Evolutionary conservation across 1,139 yeast species (phyloP), one percentile per base, ranked within the genome.

Genomic region (Sugiyamaella novakii): DNA sequence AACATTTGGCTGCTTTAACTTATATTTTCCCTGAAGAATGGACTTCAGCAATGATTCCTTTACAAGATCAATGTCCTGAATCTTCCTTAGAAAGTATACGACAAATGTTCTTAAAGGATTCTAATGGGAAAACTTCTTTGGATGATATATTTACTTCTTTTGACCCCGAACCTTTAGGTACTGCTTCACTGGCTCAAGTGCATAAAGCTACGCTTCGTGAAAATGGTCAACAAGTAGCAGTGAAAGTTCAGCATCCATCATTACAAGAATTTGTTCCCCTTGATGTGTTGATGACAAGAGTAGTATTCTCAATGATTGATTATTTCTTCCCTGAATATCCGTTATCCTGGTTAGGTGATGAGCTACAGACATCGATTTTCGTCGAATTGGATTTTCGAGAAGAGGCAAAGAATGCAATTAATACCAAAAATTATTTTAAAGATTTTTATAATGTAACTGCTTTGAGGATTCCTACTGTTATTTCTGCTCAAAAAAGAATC

Each of bases 161-260:
- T 64, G 79, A 84, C 55, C 77, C 79, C 0, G 70, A 67, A 12
- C 98, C 99, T 0, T 80, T 92, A 37, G 99, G 98, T 1, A 95
- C 89, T 11, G 98, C 98, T 0, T 87, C 96, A 1, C 74, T 92
- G 57, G 98, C 98, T 0, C 99, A 92, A 63, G 99, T 92, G 7
- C 98, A 92, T 67, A 72, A 75, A 37, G 99, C 95, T 0, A 77
- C 68, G 1, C 67, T 91, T 50, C 77, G 72, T 51, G 70, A 67
- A 2, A 77, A 74, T 3, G 89, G 88, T 1, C 78, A 83, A 58
- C 79, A 76, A 59, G 98, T 91, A 1, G 98, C 98, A 0, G 96
- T 92, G 19, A 92, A 94, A 63, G 78, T 92, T 34, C 98, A 92
- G 65, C 99, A 92, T 67, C 98, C 98, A 0, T 78, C 89, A 5